Evolutionary conservation across 1,284 basidiomycete species (phyloP), one percentile per base, ranked within the genome.

Genomic region (Athelia sp.): DNA sequence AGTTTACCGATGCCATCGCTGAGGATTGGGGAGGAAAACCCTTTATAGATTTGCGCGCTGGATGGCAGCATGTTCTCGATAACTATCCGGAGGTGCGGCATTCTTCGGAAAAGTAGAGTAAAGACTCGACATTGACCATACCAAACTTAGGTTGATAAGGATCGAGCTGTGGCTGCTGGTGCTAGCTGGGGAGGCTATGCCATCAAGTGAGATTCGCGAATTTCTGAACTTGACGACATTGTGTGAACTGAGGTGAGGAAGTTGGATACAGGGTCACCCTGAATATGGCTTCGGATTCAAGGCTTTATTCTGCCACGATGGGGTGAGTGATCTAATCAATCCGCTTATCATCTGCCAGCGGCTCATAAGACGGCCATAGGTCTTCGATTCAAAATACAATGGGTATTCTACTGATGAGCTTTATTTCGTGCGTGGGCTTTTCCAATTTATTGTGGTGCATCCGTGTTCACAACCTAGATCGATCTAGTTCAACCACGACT

Each of bases 211-310:
- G 75, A 56, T 15, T 19, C 29, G 36, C 36, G 48, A 17, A 21
- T 23, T 17, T 45, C 40, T 40, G 18, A 46, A 18, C 34, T 54
- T 4, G 57, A 45, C 43, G 35, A 49, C 53, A 32, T 46, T 53
- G 21, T 51, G 51, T 29, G 47, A 50, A 6, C 50, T 29, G 4
- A 29, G 6, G 6, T 6, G 26, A 29, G 26, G 26, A 29, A 96
- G 93, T 66, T 97, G 90, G 91, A 93, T 96, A 53, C 89, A 94
- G 67, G 90, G 93, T 0, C 91, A 96, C 66, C 92, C 93, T 14
- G 87, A 93, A 53, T 91, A 71, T 54, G 81, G 76, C 4, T 90
- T 91, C 62, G 79, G 79, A 21, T 96, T 97, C 77, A 95, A 94
- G 73, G 90, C 90, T 1, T 73, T 97, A 36, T 81, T 94, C 14